A percentile compares a stretch with the other conserved stretches of the same genome.
Evolutionary conservation across 805 yeast genomes (phyloP).

Genomic region (Candida methanosorbosa): DNA sequence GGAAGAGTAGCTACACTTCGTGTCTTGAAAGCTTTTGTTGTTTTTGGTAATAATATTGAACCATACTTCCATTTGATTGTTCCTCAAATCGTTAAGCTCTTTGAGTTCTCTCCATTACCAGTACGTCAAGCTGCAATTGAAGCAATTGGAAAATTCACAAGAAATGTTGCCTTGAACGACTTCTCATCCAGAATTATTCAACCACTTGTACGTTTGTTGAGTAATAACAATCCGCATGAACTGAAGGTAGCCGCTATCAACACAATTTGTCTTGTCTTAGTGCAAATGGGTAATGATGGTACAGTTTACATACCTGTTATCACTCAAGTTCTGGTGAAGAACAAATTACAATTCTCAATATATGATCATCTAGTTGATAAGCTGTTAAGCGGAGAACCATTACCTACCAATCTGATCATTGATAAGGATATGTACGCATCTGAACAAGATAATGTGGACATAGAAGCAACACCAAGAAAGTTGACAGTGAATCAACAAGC

Average conservation of each 20-base stretch:
- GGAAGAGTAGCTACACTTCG: slow-evolving; percentile 56
- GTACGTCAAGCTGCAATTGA: slow-evolving; percentile 70
- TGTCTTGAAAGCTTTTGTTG: slow-evolving; percentile 74
- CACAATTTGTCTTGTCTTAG: slow-evolving; percentile 64
- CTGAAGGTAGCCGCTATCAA: slow-evolving; percentile 60
- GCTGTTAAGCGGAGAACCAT: slow-evolving; percentile 73
- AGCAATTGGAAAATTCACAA: slow-evolving; percentile 74
- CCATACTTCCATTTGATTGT: slow-evolving; percentile 80
- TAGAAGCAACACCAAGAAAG: slow-evolving; percentile 64
- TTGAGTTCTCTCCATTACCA: slow-evolving; percentile 58
- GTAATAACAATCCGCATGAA: slow-evolving; percentile 34
- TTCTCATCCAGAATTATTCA: slow-evolving; percentile 89
- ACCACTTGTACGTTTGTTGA: slow-evolving; percentile 66
- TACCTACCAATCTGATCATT: slow-evolving; percentile 67
- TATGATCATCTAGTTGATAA: slow-evolving; percentile 79
- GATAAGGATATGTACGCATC: slow-evolving; percentile 44
- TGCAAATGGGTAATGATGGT: slow-evolving; percentile 81
- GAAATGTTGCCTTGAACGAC: slow-evolving; percentile 64
- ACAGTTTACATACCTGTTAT: slow-evolving; percentile 80
- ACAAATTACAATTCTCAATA: slow-evolving; percentile 58
- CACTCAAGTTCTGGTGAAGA: slow-evolving; percentile 52
- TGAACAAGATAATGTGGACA: slow-evolving; percentile 41
- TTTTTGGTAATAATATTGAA: slow-evolving; percentile 81
- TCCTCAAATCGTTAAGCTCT: slow-evolving; percentile 77
- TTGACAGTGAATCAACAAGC: slow-evolving; percentile 59